phyloP scores from a whole-genome alignment of 129 eudicot genomes.

The Rutidosis leptorrhynchoides region DNA sequence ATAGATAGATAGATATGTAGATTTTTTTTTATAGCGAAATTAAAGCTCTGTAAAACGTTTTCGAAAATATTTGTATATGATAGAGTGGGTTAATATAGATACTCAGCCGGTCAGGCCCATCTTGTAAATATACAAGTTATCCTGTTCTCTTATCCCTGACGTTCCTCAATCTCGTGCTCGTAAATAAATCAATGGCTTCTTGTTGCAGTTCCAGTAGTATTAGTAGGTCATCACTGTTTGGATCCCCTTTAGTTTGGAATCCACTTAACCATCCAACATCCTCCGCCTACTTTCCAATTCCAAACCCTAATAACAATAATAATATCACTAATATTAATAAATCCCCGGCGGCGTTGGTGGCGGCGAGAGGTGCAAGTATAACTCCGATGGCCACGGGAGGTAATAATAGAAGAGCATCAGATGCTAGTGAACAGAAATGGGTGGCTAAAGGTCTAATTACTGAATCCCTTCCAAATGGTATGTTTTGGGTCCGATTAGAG shows the following conservation, averaged over 20 bases:
- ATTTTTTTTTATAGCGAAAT: too few species aligned
- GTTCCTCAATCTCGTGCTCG: background rate
- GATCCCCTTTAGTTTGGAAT: background rate
- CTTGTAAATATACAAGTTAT: too few species aligned
- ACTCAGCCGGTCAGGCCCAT: too few species aligned
- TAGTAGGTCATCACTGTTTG: background rate
- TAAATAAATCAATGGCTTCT: background rate
- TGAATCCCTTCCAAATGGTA: slow-evolving; percentile 49
- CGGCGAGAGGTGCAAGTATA: background rate
- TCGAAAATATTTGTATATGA: too few species aligned
- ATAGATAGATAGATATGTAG: too few species aligned
- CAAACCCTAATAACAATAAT: background rate
- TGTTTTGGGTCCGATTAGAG: slow-evolving; percentile 42
- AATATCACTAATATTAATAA: too few species aligned
- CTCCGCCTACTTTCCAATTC: slow-evolving; percentile 3
- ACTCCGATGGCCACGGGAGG: background rate
- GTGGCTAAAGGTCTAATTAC: slow-evolving; percentile 35
- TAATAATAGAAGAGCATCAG: background rate
- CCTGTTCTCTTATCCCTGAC: background rate
- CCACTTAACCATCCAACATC: background rate
- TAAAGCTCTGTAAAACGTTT: too few species aligned
- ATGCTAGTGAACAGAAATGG: slow-evolving; percentile 40
- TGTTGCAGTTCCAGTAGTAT: background rate
- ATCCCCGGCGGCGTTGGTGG: background rate
- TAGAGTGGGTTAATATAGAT: too few species aligned